Conservation (phyloP, 106 monocot genomes). For the Platanthera zijinensis region DNA sequence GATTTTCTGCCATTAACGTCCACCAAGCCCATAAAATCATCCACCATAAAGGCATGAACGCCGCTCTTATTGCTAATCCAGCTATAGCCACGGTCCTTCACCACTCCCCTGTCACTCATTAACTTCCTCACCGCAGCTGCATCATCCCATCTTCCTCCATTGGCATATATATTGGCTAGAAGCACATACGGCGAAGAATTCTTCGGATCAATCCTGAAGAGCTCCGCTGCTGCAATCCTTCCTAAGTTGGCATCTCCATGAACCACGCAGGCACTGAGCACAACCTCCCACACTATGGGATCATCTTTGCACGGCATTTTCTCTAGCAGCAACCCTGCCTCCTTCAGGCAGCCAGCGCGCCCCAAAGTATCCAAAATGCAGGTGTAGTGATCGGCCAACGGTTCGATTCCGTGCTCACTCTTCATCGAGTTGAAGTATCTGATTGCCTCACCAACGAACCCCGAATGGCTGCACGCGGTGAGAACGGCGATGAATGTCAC, state of each 20-base stretch:
- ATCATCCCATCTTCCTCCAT: constrained; percentile 43
- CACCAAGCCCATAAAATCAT: constrained; percentile 34
- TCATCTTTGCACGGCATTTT: constrained; percentile 59
- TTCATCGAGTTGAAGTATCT: constrained; percentile 62
- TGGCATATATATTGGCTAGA: constrained; percentile 80
- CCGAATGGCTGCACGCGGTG: constrained; percentile 79
- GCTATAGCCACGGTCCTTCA: constrained; percentile 73
- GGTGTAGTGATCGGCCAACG: constrained; percentile 70
- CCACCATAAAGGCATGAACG: constrained; percentile 53
- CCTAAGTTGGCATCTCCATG: constrained; percentile 62
- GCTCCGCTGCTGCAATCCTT: constrained; percentile 60
- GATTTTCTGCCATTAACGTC: constrained; percentile 1
- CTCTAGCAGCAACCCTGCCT: constrained; percentile 43
- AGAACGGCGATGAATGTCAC: constrained; percentile 75
- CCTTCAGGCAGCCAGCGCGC: constrained; percentile 61
- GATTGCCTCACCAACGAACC: constrained; percentile 53
- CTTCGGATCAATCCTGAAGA: constrained; percentile 54
- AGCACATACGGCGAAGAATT: constrained; percentile 81
- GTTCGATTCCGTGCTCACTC: constrained; percentile 40
- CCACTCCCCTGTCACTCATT: constrained; percentile 56
- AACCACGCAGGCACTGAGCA: constrained; percentile 69
- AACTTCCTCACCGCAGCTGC: constrained; percentile 48
- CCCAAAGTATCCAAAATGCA: constrained; percentile 76
- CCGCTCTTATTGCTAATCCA: constrained; percentile 65
- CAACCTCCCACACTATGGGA: constrained; percentile 90